Conservation (phyloP, 495 filamentous ascomycete species). For the Podospora conica region DNA sequence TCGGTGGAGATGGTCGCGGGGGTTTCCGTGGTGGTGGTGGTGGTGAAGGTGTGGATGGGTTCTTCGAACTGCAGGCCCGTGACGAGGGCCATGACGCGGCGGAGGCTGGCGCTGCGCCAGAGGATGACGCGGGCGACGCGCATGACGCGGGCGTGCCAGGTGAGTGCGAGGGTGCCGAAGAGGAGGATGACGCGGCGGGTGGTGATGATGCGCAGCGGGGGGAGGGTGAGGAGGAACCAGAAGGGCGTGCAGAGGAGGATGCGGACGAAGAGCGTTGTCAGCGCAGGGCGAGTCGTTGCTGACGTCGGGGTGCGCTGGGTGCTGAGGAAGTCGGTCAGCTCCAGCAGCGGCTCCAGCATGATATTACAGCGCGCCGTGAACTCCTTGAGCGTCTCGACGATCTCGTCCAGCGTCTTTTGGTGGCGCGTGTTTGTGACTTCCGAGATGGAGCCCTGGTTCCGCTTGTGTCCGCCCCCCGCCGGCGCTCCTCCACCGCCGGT, state of each 20-base stretch:
- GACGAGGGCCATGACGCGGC: slow-evolving; percentile 56
- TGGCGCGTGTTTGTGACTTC: slow-evolving; percentile 62
- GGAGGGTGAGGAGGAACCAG: slow-evolving; percentile 78
- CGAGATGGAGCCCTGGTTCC: slow-evolving; percentile 38
- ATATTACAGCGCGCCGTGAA: slow-evolving; percentile 90
- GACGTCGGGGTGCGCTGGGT: slow-evolving; percentile 87
- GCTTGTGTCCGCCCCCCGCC: slow-evolving; percentile 43
- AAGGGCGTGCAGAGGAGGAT: slow-evolving; percentile 81
- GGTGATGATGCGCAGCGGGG: slow-evolving; percentile 78
- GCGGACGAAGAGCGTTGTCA: slow-evolving; percentile 83
- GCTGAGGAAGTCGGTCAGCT: slow-evolving; percentile 87
- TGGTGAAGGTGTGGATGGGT: slow-evolving; percentile 20
- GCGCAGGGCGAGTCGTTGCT: slow-evolving; percentile 84
- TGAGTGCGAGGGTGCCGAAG: slow-evolving; percentile 73
- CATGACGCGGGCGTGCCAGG: slow-evolving; percentile 85
- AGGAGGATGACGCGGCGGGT: slow-evolving; percentile 74
- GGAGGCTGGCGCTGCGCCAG: slow-evolving; percentile 76
- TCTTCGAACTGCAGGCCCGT: slow-evolving; percentile 72
- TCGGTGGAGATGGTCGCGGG: slow-evolving; percentile 16
- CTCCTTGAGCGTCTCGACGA: slow-evolving; percentile 81
- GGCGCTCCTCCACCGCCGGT: slow-evolving; percentile 27
- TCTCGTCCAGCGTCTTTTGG: slow-evolving; percentile 84
- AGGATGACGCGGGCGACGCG: slow-evolving; percentile 80
- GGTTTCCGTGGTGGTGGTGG: slow-evolving; percentile 8
- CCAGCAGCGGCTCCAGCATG: slow-evolving; percentile 77